Conservation (phyloP, 2,329 filamentous ascomycete genomes). For the Bipolaris cookei region DNA sequence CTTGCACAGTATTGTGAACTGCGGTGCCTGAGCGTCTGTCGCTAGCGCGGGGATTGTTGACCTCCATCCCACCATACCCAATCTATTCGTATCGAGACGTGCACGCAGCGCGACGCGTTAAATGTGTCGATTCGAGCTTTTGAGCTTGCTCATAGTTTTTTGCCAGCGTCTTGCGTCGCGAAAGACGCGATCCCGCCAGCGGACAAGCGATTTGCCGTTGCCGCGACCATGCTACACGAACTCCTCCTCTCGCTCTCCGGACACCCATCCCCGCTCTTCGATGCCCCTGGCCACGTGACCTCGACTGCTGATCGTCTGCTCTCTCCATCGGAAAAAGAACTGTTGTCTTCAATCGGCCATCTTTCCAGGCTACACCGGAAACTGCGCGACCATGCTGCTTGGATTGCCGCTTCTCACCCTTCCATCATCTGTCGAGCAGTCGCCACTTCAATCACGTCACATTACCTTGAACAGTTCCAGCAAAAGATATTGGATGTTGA, state of each 20-base stretch:
- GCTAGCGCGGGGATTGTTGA: conserved; percentile 20
- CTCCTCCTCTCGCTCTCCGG: conserved; percentile 95
- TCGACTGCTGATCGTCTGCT: conserved; percentile 55
- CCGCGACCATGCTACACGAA: conserved; percentile 85
- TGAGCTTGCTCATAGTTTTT: conserved; percentile 43
- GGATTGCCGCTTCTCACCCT: conserved; percentile 72
- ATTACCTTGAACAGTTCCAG: conserved; percentile 81
- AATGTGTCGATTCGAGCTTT: conserved; percentile 49
- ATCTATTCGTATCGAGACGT: conserved; percentile 19
- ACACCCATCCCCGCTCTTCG: conserved; percentile 87
- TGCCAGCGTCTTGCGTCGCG: conserved; percentile 32
- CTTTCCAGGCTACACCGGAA: conserved; percentile 79
- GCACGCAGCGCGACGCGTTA: conserved; percentile 26
- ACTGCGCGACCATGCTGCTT: conserved; percentile 69
- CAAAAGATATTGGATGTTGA: conserved; percentile 85
- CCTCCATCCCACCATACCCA: conserved; percentile 17
- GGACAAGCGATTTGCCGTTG: conserved; percentile 11
- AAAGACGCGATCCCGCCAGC: conserved; percentile 16
- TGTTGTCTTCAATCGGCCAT: conserved; percentile 77
- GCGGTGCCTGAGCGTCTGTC: conserved; percentile 1
- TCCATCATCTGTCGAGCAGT: conserved; percentile 89
- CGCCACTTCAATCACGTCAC: conserved; percentile 74
- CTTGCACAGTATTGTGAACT: neutral
- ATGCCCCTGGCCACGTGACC: conserved; percentile 52
- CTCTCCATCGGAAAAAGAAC: conserved; percentile 80